These are phyloP conservation scores for Pseudogymnoascus sp. DNA, from an alignment of 2,329 filamentous ascomycete species.

Conservation along the genomic window DNA sequence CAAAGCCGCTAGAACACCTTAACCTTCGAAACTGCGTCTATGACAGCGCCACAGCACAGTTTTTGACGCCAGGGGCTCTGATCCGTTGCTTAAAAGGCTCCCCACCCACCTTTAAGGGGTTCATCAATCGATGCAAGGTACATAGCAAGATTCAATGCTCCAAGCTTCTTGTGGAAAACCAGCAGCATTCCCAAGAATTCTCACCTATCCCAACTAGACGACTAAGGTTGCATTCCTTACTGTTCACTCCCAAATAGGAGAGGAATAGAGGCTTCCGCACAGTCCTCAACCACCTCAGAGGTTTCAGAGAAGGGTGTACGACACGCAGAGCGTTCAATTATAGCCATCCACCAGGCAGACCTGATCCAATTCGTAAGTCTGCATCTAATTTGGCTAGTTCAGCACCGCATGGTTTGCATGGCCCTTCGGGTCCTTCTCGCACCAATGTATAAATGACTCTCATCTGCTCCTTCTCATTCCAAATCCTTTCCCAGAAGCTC, in stretches of 20 bases:
- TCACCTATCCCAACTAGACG: neutral
- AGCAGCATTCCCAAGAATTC: constrained; percentile 6
- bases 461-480: constrained; percentile 12
- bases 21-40: constrained; percentile 1
- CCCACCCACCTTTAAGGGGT: neutral
- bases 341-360: neutral
- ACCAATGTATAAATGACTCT: constrained; percentile 7
- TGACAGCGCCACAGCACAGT: neutral
- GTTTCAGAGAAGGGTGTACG: neutral
- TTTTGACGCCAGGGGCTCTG: neutral
- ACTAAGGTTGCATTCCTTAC: constrained; percentile 3
- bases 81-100: neutral
- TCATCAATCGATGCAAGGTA: neutral
- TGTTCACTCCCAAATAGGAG: neutral
- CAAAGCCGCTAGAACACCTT: neutral
- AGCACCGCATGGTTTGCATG: neutral
- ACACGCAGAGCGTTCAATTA: neutral
- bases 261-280: neutral
- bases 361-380: constrained; percentile 2
- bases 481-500: constrained; percentile 33
- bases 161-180: constrained; percentile 1
- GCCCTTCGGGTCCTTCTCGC: neutral
- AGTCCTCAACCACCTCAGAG: neutral
- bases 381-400: constrained; percentile 8
- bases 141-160: neutral